These are phyloP conservation scores for Aspergillaceae sp. DNA, from an alignment of 2,329 filamentous ascomycete species.

Conservation along the genomic window DNA sequence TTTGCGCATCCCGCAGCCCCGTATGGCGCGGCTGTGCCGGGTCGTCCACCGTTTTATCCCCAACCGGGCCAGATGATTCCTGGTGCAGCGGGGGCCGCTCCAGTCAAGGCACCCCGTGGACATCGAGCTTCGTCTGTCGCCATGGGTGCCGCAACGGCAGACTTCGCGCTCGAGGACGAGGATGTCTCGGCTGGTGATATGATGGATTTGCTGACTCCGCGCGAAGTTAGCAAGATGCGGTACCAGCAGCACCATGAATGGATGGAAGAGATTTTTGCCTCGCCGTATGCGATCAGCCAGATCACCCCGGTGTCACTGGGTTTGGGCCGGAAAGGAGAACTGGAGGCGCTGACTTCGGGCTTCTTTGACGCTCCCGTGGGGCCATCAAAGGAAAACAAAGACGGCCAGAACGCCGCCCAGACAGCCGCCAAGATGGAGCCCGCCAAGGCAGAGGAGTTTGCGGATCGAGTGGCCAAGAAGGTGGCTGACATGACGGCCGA, in stretches of 20 bases:
- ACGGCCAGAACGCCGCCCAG: constrained; percentile 16
- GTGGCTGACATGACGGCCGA: constrained; percentile 67
- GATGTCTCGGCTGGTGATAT: constrained; percentile 79
- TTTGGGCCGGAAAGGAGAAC: constrained; percentile 72
- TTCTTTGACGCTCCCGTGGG: constrained; percentile 60
- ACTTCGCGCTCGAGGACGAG: constrained; percentile 66
- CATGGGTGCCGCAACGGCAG: constrained; percentile 30
- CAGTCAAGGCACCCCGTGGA: constrained; percentile 34
- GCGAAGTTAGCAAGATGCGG: constrained; percentile 76
- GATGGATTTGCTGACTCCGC: constrained; percentile 79
- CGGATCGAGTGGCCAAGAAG: constrained; percentile 64
- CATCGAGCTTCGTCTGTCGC: constrained; percentile 34
- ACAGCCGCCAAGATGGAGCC: constrained; percentile 57
- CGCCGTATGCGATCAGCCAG: constrained; percentile 74
- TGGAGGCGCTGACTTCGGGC: constrained; percentile 72
- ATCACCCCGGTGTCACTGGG: constrained; percentile 83
- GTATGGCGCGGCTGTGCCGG: constrained; percentile 28
- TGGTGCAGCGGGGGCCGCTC: constrained; percentile 15
- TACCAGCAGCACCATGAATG: constrained; percentile 96
- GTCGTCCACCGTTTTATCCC: constrained; percentile 29
- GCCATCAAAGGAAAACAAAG: constrained; percentile 13
- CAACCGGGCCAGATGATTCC: constrained; percentile 20
- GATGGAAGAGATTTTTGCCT: constrained; percentile 96
- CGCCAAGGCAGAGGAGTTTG: constrained; percentile 75
- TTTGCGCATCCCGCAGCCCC: constrained; percentile 43